These are phyloP conservation scores for Geranium incanum DNA, from an alignment of 441 rosid genomes.

Conservation along the genomic window DNA sequence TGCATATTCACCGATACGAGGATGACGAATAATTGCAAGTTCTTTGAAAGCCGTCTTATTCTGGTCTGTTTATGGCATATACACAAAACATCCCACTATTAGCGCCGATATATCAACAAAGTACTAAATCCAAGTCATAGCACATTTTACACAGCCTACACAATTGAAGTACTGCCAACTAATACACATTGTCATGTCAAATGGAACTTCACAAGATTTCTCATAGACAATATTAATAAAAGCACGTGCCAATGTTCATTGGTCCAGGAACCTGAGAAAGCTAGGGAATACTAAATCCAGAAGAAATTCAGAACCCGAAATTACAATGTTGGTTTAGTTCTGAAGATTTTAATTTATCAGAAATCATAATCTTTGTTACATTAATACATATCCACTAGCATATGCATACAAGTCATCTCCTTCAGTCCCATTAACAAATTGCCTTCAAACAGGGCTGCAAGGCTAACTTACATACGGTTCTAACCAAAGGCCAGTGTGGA, in stretches of 20 bases:
- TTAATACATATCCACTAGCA: too few species aligned
- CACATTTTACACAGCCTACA: neutral
- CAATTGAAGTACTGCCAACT: neutral
- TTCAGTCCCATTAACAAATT: too few species aligned
- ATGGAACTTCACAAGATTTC: neutral
- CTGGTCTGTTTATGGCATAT: neutral
- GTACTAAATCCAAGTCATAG: neutral
- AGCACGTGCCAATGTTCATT: neutral
- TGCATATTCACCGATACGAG: neutral
- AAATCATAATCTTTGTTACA: neutral
- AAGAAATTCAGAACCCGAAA: neutral
- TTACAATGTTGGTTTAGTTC: neutral
- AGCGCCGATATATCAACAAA: neutral
- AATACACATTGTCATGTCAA: neutral
- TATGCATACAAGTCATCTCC: too few species aligned
- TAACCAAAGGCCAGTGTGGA: too few species aligned
- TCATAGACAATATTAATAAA: too few species aligned
- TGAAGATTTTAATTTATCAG: neutral
- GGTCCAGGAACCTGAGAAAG: neutral
- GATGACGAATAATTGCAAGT: neutral
- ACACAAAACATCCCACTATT: neutral
- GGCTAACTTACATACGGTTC: too few species aligned
- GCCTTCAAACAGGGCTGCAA: too few species aligned
- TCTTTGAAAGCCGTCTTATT: constrained; percentile 4
- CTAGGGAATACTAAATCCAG: neutral